Base-by-base conservation (phyloP, 140 eudicot genomes). In the Oenanthe javanica region DNA sequence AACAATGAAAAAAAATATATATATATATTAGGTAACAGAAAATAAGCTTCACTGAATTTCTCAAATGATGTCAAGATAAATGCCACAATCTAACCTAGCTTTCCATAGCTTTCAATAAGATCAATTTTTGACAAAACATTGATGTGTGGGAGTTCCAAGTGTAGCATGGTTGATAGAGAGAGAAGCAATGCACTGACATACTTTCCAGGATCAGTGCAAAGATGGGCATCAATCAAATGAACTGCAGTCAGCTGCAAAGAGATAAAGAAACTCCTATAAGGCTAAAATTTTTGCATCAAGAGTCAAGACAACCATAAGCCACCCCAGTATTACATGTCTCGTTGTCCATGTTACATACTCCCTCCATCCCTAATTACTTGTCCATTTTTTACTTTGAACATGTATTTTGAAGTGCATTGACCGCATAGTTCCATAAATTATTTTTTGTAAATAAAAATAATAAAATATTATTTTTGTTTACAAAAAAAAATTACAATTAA, bases 151-250 rank as follows among this genome's bases (percentile, higher is more conserved):
- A 95, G 89, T 85, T 92, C 97, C 93, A 95, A 79, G 85, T 92
- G 97, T 49, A 95, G 80, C 97, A 92, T 92, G 73, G 99, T 95
- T 83, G 97, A 92, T 79, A 92, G 55, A 1, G 97, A 92, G 48
- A 95, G 91, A 31, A 95, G 92, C 87, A 95, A 86, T 36, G 99
- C 97, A 79, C 99, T 95, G 61, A 92, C 86, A 79, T 94, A 94
- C 83, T 94, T 95, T 82, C 95, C 97, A 0, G 99, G 93, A 84
- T 95, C 99, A 71, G 97, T 87, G 75, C 99, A 95, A 6, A 95
- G 92, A 86, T 95, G 99, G 76, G 99, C 90, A 84, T 95, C 97
- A 73, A 92, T 87, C 78, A 95, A 90, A 79, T 92, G 99, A 82
- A 94, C 89, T 36, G 87, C 98, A 70, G 96, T 89, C 81, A 94